Percentiles rank a stretch among this genome's conserved stretches.
These are phyloP conservation scores for Phyllosticta paracitricarpa DNA, from an alignment of 2,329 filamentous ascomycete species.

Conservation along the genomic window DNA sequence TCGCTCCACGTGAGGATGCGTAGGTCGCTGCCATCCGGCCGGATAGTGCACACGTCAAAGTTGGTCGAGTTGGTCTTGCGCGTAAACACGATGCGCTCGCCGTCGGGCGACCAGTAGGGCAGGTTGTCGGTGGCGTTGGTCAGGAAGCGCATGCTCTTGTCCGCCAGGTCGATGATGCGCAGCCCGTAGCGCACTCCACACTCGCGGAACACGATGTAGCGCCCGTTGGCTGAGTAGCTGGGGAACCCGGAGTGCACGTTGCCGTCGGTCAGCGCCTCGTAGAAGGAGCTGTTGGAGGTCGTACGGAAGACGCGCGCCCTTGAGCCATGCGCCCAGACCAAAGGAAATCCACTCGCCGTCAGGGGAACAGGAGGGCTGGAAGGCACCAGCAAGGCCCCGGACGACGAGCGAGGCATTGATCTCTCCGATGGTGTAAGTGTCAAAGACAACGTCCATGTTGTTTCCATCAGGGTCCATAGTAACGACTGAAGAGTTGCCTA, in stretches of 20 bases:
- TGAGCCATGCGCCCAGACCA: slow-evolving; percentile 33
- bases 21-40: slow-evolving; percentile 31
- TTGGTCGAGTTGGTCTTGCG: slow-evolving; percentile 24
- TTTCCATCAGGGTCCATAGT: slow-evolving; percentile 22
- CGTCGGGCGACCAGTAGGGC: slow-evolving; percentile 31
- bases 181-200: slow-evolving; percentile 25
- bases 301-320: slow-evolving; percentile 17
- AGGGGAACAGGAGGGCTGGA: slow-evolving; percentile 31
- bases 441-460: slow-evolving; percentile 20
- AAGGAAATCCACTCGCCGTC: slow-evolving; percentile 31
- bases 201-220: slow-evolving; percentile 28
- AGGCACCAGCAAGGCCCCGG: slow-evolving; percentile 28
- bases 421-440: slow-evolving; percentile 15
- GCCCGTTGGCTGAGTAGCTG: slow-evolving; percentile 29
- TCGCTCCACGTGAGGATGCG: slow-evolving; percentile 24
- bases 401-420: slow-evolving; percentile 13
- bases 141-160: slow-evolving; percentile 20
- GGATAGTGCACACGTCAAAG: slow-evolving; percentile 35
- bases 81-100: slow-evolving; percentile 31
- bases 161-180: slow-evolving; percentile 22
- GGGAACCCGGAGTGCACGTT: slow-evolving; percentile 32
- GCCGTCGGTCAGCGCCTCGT: slow-evolving; percentile 26
- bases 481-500: slow-evolving; percentile 31
- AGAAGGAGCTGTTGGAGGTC: slow-evolving; percentile 17
- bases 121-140: slow-evolving; percentile 32